These are phyloP conservation scores for Aspergillus asperescens DNA, from an alignment of 495 filamentous ascomycete species.

Conservation along the genomic window DNA sequence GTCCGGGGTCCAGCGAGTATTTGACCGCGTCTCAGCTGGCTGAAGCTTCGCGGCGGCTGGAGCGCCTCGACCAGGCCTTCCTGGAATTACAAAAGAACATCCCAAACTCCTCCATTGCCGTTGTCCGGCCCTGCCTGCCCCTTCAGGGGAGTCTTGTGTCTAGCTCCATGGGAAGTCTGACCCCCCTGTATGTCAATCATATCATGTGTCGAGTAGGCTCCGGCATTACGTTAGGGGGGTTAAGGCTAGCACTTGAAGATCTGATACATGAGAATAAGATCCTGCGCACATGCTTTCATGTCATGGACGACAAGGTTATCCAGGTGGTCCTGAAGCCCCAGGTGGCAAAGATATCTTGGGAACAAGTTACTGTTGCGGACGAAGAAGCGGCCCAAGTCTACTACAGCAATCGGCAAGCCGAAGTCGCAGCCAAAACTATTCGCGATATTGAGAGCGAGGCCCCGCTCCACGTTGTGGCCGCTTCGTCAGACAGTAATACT, in stretches of 20 bases:
- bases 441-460: conserved; percentile 8
- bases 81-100: neutral
- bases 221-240: conserved; percentile 15
- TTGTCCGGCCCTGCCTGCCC: conserved; percentile 35
- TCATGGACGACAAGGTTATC: conserved; percentile 46
- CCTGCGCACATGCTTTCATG: conserved; percentile 60
- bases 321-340: conserved; percentile 51
- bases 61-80: neutral
- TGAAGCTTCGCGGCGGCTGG: neutral
- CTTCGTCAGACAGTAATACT: neutral
- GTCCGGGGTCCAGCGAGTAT: too few species aligned
- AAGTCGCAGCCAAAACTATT: conserved; percentile 16
- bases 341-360: conserved; percentile 7
- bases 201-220: conserved; percentile 53
- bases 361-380: conserved; percentile 10
- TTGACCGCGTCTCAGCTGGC: too few species aligned
- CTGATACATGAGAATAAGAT: conserved; percentile 55
- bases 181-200: conserved; percentile 69
- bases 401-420: conserved; percentile 6
- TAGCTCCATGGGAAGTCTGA: conserved; percentile 61
- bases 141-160: conserved; percentile 73
- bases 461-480: conserved; percentile 2
- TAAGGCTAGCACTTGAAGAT: conserved; percentile 49
- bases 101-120: neutral
- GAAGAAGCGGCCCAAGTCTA: neutral